phyloP scores from a whole-genome alignment of 1,284 basidiomycete species.

The Leccinum griseonigrum region DNA sequence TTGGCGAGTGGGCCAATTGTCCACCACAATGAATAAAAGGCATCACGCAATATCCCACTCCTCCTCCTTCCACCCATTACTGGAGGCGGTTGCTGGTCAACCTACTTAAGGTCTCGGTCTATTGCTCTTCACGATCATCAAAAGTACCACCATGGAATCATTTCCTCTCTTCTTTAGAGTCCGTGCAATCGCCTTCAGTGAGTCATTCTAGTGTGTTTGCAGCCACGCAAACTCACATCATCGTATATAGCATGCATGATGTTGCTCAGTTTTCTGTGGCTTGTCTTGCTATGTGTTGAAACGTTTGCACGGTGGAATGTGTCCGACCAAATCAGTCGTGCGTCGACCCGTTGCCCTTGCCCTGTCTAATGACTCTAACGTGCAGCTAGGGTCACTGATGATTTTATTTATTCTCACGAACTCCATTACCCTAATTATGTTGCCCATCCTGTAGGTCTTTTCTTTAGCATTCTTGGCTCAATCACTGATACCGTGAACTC shows the following conservation, averaged over 20 bases:
- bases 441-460: conserved; percentile 50
- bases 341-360: conserved; percentile 18
- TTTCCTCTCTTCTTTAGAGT: conserved; percentile 41
- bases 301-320: conserved; percentile 40
- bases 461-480: background rate
- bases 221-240: background rate
- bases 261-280: conserved; percentile 42
- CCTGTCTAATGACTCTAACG: background rate
- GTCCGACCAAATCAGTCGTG: conserved; percentile 40
- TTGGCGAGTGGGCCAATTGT: conserved; percentile 18
- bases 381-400: conserved; percentile 40
- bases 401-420: conserved; percentile 47
- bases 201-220: conserved; percentile 16
- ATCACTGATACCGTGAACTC: conserved; percentile 3
- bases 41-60: background rate
- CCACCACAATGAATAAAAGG: conserved; percentile 9
- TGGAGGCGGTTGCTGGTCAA: conserved; percentile 24
- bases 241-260: conserved; percentile 35
- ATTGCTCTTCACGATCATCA: background rate
- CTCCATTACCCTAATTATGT: conserved; percentile 44
- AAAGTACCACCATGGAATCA: conserved; percentile 31
- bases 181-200: conserved; percentile 41
- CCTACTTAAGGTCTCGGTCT: conserved; percentile 14
- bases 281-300: conserved; percentile 40
- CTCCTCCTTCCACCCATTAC: conserved; percentile 1